Base-by-base conservation (phyloP, 495 filamentous ascomycete genomes). In the Aspergillus heteromorphus region DNA sequence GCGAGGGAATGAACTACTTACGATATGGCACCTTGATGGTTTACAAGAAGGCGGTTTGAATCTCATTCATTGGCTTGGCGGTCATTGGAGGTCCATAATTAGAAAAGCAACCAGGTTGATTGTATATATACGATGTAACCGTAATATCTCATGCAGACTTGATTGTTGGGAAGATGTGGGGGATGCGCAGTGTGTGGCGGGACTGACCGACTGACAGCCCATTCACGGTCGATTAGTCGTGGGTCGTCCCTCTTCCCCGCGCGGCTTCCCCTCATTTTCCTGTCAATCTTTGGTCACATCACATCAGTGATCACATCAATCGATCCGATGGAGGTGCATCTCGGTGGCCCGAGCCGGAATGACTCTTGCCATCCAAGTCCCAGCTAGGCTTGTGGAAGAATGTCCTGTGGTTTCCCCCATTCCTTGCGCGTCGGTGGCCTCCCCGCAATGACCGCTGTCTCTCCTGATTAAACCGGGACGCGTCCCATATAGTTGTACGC, bases 381-480 rank as follows among this genome's bases (percentile, higher is more conserved):
- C n/a, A 38, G 34, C 34, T 38, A 1, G 27, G 58, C 59, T 62
- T 55, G 59, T 62, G 59, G 59, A 62, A 62, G 55, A 58, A 58
- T 54, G 56, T 19, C 17, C 10, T 14, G 13, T n/a, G 43, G 16
- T 45, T 51, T 53, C 52, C 30, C 34, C 52, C 41, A 54, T 51
- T 51, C 47, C 51, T 51, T 47, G 55, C 41, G 48, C 41, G 25
- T 21, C 29, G 25, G 25, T 40, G 56, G 49, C 53, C 56, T 54
- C 51, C 51, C 56, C 56, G 56, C 51, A 49, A 31, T 23, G 21
- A 40, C 40, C 29, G 30, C 13, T 42, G 47, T 48, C 48, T 48
- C 51, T 45, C 48, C 40, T 45, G n/a, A 27, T 27, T 29, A n/a
- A 47, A 29, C 9, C 16, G 25, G 20, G 21, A 40, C 40, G 11